A percentile compares a stretch with the other conserved stretches of the same genome.
phyloP scores from a whole-genome alignment of 345 rosid genomes.

The Rhodomyrtus tomentosa region DNA sequence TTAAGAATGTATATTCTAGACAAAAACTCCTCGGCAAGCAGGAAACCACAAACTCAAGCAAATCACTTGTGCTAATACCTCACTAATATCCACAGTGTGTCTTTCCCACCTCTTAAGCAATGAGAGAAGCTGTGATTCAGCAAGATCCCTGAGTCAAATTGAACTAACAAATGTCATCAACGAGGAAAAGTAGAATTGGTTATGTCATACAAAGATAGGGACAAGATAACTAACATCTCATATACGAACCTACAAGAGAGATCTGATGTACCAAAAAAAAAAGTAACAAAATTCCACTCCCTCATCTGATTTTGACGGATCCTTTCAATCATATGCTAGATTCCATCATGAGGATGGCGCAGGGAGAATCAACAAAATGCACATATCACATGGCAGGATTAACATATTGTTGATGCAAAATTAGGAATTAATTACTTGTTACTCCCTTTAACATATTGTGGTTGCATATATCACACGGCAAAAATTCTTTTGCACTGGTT shows the following conservation, averaged over 20 bases:
- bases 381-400: neutral
- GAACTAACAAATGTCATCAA: neutral
- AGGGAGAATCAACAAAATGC: neutral
- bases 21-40: neutral
- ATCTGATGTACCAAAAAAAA: neutral
- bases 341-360: neutral
- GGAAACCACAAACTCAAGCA: neutral
- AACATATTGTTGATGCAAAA: neutral
- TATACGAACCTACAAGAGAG: neutral
- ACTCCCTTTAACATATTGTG: neutral
- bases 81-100: constrained; percentile 26
- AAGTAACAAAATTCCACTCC: neutral
- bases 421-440: neutral
- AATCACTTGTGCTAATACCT: constrained; percentile 33
- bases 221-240: neutral
- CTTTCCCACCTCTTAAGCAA: constrained; percentile 65
- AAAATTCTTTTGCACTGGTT: neutral
- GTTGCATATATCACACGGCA: no score
- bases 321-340: neutral
- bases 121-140: constrained; percentile 30
- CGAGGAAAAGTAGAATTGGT: neutral
- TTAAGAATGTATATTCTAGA: neutral
- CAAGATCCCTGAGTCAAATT: constrained; percentile 56
- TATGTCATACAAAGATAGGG: neutral
- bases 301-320: neutral